These are phyloP conservation scores for Fraxinus platypoda DNA, from an alignment of 305 asterid species.

Conservation along the genomic window DNA sequence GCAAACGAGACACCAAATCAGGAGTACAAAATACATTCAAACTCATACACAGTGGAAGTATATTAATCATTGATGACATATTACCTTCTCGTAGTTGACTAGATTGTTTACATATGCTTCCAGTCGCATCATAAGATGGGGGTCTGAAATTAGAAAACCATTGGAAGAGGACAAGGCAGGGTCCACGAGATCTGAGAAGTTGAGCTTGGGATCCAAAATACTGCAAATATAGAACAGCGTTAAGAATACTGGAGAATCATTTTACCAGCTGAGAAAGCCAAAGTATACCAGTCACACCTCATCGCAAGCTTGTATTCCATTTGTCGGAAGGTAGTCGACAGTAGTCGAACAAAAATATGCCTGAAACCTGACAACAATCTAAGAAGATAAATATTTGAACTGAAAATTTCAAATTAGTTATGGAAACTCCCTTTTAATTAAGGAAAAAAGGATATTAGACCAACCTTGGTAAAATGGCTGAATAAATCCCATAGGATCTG, in stretches of 20 bases:
- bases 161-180: slow-evolving; percentile 40
- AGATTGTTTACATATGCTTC: slow-evolving; percentile 78
- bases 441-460: background rate
- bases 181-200: slow-evolving; percentile 46
- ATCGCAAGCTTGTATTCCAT: slow-evolving; percentile 94
- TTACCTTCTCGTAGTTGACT: slow-evolving; percentile 64
- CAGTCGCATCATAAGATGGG: slow-evolving; percentile 61
- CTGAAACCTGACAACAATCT: slow-evolving; percentile 52
- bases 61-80: slow-evolving; percentile 16
- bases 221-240: slow-evolving; percentile 50
- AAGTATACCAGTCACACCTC: slow-evolving; percentile 55
- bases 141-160: slow-evolving; percentile 37
- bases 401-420: background rate
- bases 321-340: slow-evolving; percentile 48
- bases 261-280: slow-evolving; percentile 19
- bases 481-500: slow-evolving; percentile 64
- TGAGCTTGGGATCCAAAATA: slow-evolving; percentile 79
- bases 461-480: slow-evolving; percentile 70
- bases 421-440: background rate
- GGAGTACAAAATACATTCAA: background rate
- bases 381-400: slow-evolving; percentile 11
- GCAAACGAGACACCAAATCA: background rate
- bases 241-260: slow-evolving; percentile 22
- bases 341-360: slow-evolving; percentile 48
- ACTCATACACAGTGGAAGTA: slow-evolving; percentile 4